Base-by-base conservation (phyloP, 2,329 filamentous ascomycete genomes). In the Ampelomyces quisqualis region DNA sequence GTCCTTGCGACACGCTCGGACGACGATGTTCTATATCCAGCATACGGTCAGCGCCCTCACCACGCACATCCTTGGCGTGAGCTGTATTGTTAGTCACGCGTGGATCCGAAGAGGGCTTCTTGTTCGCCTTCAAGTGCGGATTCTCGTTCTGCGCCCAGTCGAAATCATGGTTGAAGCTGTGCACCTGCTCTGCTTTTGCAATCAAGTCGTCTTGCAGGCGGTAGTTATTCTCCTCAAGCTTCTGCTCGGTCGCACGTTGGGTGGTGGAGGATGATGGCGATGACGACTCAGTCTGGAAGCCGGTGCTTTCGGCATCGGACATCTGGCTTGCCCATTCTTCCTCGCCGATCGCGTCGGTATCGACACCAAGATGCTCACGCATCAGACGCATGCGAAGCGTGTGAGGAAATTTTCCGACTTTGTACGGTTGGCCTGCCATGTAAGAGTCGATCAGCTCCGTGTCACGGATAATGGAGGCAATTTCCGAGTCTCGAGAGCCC, bases 351-450 rank as follows among this genome's bases (percentile, higher is more conserved):
- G 88, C 87, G 65, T 98, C 93, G 3, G 95, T 89, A 61, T 97
- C 90, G 26, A 97, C 75, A n/a, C 93, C 93, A 20, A 98, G 76
- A 72, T 98, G 93, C 69, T 98, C 93, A 49, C 91, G 81, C 93
- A 97, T 97, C 34, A 97, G 76, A 18, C 93, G 86, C 74, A 96
- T 84, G 20, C 93, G 88, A 37, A 98, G 78, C 0, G 89, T 93
- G 65, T 97, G 90, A 5, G 93, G 88, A 68, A 96, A 98, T 18
- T 88, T 83, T 29, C 90, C 90, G 23, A 97, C 93, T 40, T 85
- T 82, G 67, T 95, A 98, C 4, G 90, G 88, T 58, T 86, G 77
- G 24, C 90, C 90, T 36, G 81, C 90, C 93, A 98, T 97, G 38
- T 80, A 87, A 5, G 90, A 95, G 76, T 82, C 84, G 43, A 96